phyloP scores from a whole-genome alignment of 2,329 filamentous ascomycete species.

The Ceratocystis lukuohia region DNA sequence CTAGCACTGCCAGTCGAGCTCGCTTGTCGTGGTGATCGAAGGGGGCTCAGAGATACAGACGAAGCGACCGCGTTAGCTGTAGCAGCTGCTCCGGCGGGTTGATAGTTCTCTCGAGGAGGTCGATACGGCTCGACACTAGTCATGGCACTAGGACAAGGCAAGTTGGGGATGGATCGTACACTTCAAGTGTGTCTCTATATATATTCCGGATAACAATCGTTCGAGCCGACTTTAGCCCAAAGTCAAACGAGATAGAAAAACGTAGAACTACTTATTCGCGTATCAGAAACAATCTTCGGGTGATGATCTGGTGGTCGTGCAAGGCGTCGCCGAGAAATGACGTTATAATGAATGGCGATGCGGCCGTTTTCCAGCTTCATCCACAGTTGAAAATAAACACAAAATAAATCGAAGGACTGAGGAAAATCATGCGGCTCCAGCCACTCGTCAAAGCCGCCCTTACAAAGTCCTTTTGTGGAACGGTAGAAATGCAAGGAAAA shows the following conservation, averaged over 20 bases:
- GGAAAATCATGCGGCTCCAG: background rate
- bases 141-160: conserved; percentile 28
- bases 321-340: background rate
- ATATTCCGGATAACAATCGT: background rate
- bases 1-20: background rate
- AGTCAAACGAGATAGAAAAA: background rate
- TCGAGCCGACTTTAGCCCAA: background rate
- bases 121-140: conserved; percentile 48
- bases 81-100: conserved; percentile 33
- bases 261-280: background rate
- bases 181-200: background rate
- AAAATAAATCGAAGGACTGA: background rate
- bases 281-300: background rate
- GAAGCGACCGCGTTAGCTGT: conserved; percentile 3
- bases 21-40: conserved; percentile 8
- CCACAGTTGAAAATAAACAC: background rate
- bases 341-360: background rate
- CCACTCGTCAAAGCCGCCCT: background rate
- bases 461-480: background rate
- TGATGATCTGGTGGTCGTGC: background rate
- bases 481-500: background rate
- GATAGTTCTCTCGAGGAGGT: conserved; percentile 43
- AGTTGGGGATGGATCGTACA: background rate
- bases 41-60: conserved; percentile 12
- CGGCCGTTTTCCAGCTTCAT: background rate